These are phyloP conservation scores for Wickerhamiella cacticola DNA, from an alignment of 805 yeast genomes.

Conservation along the genomic window DNA sequence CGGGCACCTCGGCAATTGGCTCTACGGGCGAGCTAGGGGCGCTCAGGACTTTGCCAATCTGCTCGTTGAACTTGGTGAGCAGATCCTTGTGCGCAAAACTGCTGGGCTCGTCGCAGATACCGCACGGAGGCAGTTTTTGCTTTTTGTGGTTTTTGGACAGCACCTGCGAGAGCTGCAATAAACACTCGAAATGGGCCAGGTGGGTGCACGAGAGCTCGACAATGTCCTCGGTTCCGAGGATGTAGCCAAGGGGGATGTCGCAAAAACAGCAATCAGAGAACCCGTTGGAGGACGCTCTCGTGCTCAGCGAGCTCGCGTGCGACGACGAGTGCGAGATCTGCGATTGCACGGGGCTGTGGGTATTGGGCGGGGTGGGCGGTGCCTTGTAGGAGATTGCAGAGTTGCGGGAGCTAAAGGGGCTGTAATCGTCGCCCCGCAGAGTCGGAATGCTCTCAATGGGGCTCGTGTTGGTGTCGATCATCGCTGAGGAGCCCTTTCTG, in stretches of 20 bases:
- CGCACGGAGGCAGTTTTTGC: slow-evolving; percentile 5
- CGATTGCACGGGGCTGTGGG: background rate
- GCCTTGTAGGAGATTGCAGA: background rate
- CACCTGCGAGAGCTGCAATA: slow-evolving; percentile 3
- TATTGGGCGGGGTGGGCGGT: background rate
- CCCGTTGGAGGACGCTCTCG: background rate
- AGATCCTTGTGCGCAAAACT: background rate
- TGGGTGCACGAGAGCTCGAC: slow-evolving; percentile 5
- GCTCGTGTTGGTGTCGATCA: background rate
- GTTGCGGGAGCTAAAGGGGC: background rate
- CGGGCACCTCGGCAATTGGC: background rate
- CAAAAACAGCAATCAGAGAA: slow-evolving; percentile 9
- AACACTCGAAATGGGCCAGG: slow-evolving; percentile 8
- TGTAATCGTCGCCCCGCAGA: background rate
- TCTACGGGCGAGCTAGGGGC: background rate
- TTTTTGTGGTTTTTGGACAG: background rate
- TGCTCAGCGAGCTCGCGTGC: background rate
- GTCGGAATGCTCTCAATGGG: background rate
- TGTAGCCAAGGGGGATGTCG: slow-evolving; percentile 3
- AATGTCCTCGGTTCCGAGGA: slow-evolving; percentile 7
- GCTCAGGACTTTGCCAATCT: background rate
- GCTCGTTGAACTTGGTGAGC: background rate
- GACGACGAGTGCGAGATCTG: background rate
- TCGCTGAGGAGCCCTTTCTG: background rate
- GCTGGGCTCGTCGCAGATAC: slow-evolving; percentile 7